phyloP scores from a whole-genome alignment of 148 eudicot species.

The Euryodendron excelsum region DNA sequence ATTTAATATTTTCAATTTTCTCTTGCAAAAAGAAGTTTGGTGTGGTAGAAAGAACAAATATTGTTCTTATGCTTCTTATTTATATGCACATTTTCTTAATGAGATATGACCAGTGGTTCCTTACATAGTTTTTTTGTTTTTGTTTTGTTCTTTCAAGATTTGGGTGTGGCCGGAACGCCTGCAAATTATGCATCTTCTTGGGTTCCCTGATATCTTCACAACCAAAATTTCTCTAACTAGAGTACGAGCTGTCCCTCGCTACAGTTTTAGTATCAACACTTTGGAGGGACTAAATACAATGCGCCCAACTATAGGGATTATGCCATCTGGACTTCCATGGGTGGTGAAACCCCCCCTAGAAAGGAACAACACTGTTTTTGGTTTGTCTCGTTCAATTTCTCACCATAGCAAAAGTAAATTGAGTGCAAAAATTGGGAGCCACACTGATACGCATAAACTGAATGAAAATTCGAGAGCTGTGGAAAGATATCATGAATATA shows the following conservation, averaged over 20 bases:
- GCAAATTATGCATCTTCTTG: constrained; percentile 76
- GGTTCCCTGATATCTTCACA: constrained; percentile 59
- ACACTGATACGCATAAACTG: constrained; percentile 3
- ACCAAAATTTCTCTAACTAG: constrained; percentile 61
- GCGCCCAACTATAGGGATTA: constrained; percentile 71
- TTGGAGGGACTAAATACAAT: constrained; percentile 56
- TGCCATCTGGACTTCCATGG: constrained; percentile 94
- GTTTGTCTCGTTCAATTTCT: constrained; percentile 30
- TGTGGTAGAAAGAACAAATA: not conserved
- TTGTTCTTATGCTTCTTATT: not conserved
- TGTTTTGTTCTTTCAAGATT: constrained; percentile 40
- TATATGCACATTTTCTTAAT: not conserved
- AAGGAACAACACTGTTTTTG: constrained; percentile 16
- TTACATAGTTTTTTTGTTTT: not conserved
- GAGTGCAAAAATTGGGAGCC: constrained; percentile 7
- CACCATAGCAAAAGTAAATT: constrained; percentile 8
- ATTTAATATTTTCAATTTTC: not conserved
- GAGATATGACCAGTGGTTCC: not conserved
- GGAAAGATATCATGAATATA: constrained; percentile 46
- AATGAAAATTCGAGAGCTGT: constrained; percentile 32
- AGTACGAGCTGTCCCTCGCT: constrained; percentile 77
- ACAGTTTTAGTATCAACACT: constrained; percentile 68
- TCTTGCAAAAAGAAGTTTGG: not conserved
- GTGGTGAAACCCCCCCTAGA: constrained; percentile 33
- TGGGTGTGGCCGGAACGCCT: constrained; percentile 94